Conservation (phyloP, 2,329 filamentous ascomycete genomes). For the Penicillium sp. region DNA sequence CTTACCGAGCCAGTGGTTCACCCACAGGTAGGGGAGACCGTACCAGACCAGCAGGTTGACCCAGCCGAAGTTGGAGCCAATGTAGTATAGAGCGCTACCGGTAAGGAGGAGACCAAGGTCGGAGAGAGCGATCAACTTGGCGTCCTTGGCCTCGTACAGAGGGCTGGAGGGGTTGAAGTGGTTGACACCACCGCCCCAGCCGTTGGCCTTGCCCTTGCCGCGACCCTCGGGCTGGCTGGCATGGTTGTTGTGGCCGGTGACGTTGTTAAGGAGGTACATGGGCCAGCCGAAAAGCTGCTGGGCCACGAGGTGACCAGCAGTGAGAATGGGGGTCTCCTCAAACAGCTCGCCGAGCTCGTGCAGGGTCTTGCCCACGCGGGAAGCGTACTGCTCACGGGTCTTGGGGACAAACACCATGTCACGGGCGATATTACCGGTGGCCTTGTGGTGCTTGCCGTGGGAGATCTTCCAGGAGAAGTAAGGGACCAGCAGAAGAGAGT, state of each 20-base stretch:
- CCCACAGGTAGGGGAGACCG: constrained; percentile 91
- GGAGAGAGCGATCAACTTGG: constrained; percentile 80
- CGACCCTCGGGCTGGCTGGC: constrained; percentile 89
- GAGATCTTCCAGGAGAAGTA: constrained; percentile 99
- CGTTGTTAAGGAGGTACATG: constrained; percentile 85
- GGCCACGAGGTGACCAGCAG: constrained; percentile 68
- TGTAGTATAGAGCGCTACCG: constrained; percentile 61
- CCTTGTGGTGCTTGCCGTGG: constrained; percentile 99
- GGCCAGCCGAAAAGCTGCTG: constrained; percentile 96
- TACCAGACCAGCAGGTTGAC: constrained; percentile 93
- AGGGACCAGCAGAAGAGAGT: constrained; percentile 85
- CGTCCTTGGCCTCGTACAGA: constrained; percentile 88
- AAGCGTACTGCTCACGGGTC: constrained; percentile 79
- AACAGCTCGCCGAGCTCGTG: constrained; percentile 87
- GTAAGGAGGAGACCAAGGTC: constrained; percentile 76
- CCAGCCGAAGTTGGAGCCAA: constrained; percentile 79
- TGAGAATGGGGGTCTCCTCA: constrained; percentile 91
- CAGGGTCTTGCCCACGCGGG: constrained; percentile 68
- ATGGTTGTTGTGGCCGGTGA: constrained; percentile 96
- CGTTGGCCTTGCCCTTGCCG: constrained; percentile 89
- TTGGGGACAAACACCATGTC: constrained; percentile 99
- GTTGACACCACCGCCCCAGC: constrained; percentile 78
- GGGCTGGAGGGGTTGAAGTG: constrained; percentile 90
- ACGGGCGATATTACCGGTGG: constrained; percentile 92
- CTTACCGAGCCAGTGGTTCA: constrained; percentile 98